Base-by-base conservation (phyloP, 768 basidiomycete species). In the Kwoniella shandongensis region DNA sequence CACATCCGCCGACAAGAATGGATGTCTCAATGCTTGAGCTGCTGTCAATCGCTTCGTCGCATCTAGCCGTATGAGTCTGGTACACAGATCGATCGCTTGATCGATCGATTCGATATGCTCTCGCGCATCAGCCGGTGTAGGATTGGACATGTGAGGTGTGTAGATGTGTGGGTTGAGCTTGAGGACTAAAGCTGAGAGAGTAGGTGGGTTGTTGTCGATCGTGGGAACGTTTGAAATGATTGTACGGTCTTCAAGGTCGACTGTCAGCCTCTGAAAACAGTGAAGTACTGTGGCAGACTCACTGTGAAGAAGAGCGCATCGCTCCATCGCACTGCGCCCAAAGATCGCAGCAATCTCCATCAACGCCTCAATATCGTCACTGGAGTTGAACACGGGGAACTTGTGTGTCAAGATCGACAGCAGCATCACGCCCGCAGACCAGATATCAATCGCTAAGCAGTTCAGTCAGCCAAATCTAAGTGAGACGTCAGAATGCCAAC, bases 351-450 rank as follows among this genome's bases (percentile, higher is more conserved):
- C 87, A 51, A 97, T 87, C 77, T 99, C 96, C 86, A 97, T 88
- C 18, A 98, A 80, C 5, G 93, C 96, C 75, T 99, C 94, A 32
- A 86, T 83, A 72, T 99, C 96, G 68, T 98, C 91, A 67, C 83
- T 88, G 18, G 92, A 91, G 65, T 91, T 88, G 78, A 98, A 92
- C 26, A 97, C 77, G 1, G 96, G 96, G 70, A 97, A 99, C 65
- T 94, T 96, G 41, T 85, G 83, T 0, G 86, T 87, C 32, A 99
- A 80, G 79, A 97, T 93, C 78, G 93, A 93, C 5, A 98, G 81
- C 0, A 99, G 78, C 51, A 97, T 96, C 69, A 87, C 86, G 0
- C 96, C 96, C 6, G 85, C 89, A 0, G 93, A 87, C 96, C 96
- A 99, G 44, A 98, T 84, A 66, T 99, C 96, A 71, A 98, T 87